Base-by-base conservation (phyloP, 1,284 basidiomycete genomes). In the Stygiomarasmius scandens region DNA sequence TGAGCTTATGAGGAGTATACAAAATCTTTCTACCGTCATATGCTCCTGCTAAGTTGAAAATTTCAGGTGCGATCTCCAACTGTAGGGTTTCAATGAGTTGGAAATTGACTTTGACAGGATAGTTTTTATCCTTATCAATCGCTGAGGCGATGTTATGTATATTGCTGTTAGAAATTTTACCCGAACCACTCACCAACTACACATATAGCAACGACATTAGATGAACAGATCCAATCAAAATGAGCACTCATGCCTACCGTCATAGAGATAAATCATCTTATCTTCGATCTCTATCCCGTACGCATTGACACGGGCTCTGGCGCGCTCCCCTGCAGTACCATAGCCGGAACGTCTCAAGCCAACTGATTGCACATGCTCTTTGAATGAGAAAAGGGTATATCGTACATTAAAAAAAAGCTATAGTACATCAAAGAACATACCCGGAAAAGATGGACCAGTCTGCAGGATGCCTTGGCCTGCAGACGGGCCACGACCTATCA, bases 11-110 rank as follows among this genome's bases (percentile, higher is more conserved):
- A 0, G 73, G 64, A 5, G 76, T 68, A 61, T 78, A 82, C n/a
- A 82, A 38, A 59, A 81, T 83, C 67, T 82, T 82, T 1, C 78
- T 69, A 2, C 81, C 81, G 60, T 83, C 82, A 58, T 82, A 83
- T 4, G 74, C 80, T 9, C 55, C 55, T 5, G 43, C 49, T 10
- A 36, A 48, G 12, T 51, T 23, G 24, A 56, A 56, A 32, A 32
- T 12, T 19, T 50, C 36, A 11, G 48, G 34, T 25, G 29, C 29
- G 12, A 12, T 32, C 6, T 36, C 20, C 3, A 27, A 11, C 32
- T 56, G 55, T 5, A 56, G 48, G 22, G 50, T 11, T 9, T 56
- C 29, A 10, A 56, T 51, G 5, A 56, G 22, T 22, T 45, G 48
- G 9, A 50, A 16, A 11, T 34, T 56, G 36, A 56, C 43, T 16